phyloP scores from a whole-genome alignment of 2,329 filamentous ascomycete species.

The Tricladium varicosporioides region DNA sequence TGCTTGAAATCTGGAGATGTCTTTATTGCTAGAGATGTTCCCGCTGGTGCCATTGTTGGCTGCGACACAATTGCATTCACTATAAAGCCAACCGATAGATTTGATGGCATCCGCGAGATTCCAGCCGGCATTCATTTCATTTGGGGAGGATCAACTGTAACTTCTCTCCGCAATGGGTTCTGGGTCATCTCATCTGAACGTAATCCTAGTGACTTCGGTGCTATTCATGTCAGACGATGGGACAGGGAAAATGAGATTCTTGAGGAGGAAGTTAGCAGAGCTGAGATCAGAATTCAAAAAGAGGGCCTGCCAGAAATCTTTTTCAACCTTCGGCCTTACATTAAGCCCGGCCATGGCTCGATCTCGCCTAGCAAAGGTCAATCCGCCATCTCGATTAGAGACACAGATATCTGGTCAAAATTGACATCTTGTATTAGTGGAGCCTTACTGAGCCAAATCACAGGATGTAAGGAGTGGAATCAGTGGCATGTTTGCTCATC shows the following conservation, averaged over 20 bases:
- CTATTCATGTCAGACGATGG: conserved; percentile 50
- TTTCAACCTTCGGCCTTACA: conserved; percentile 27
- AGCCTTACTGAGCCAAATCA: conserved; percentile 46
- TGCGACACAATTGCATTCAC: conserved; percentile 42
- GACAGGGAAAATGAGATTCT: conserved; percentile 55
- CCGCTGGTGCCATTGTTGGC: conserved; percentile 32
- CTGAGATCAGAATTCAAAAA: conserved; percentile 46
- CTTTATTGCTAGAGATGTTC: conserved; percentile 51
- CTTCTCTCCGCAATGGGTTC: conserved; percentile 53
- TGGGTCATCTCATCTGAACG: conserved; percentile 45
- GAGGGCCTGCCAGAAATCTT: conserved; percentile 33
- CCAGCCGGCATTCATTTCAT: conserved; percentile 57
- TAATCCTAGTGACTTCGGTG: conserved; percentile 28
- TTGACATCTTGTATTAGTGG: conserved; percentile 49
- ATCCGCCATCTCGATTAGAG: conserved; percentile 7
- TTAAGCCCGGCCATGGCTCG: not conserved
- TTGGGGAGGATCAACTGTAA: conserved; percentile 52
- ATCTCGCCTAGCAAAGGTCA: not conserved
- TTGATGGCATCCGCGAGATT: conserved; percentile 54
- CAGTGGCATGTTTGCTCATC: conserved; percentile 54
- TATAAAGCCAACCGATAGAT: conserved; percentile 46
- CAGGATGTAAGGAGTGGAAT: conserved; percentile 37
- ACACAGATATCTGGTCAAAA: conserved; percentile 47
- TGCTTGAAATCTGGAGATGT: conserved; percentile 43
- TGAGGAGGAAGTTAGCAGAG: conserved; percentile 43